phyloP scores from a whole-genome alignment of 208 protist species.

The Vickermania spadyakhi region DNA sequence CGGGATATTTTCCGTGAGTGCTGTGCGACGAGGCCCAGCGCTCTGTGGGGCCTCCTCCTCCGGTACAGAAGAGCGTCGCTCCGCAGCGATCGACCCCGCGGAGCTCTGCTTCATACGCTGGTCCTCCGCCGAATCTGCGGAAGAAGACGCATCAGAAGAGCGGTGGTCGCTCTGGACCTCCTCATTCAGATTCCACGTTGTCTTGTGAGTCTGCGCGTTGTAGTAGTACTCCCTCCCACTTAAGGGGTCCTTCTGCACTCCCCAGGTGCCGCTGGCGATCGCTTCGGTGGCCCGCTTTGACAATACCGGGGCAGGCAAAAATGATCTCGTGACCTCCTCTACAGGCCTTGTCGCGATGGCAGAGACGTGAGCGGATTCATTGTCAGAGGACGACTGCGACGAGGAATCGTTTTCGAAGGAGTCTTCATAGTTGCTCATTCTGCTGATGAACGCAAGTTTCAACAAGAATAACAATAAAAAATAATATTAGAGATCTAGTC shows the following conservation, averaged over 20 bases:
- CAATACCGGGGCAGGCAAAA: not conserved
- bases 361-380: not conserved
- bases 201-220: conserved; percentile 22
- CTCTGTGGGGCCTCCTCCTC: too few species aligned
- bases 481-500: too few species aligned
- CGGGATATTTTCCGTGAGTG: too few species aligned
- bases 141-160: too few species aligned
- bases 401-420: conserved; percentile 48
- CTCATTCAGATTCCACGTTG: conserved; percentile 34
- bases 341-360: not conserved
- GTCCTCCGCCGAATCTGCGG: too few species aligned
- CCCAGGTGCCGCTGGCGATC: conserved; percentile 28
- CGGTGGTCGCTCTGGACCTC: conserved; percentile 19
- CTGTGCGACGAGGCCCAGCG: too few species aligned
- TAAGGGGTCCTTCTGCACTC: conserved; percentile 10
- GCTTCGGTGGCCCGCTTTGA: conserved; percentile 5
- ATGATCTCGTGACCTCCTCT: not conserved
- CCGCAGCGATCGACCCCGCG: too few species aligned
- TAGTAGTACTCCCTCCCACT: conserved; percentile 37
- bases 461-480: conserved; percentile 16
- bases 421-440: conserved; percentile 70
- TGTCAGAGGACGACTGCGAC: conserved; percentile 3
- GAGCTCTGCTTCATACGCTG: too few species aligned
- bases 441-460: conserved; percentile 1
- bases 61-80: too few species aligned